Base-by-base conservation (phyloP, 768 basidiomycete genomes). In the Sutorius australiensis region DNA sequence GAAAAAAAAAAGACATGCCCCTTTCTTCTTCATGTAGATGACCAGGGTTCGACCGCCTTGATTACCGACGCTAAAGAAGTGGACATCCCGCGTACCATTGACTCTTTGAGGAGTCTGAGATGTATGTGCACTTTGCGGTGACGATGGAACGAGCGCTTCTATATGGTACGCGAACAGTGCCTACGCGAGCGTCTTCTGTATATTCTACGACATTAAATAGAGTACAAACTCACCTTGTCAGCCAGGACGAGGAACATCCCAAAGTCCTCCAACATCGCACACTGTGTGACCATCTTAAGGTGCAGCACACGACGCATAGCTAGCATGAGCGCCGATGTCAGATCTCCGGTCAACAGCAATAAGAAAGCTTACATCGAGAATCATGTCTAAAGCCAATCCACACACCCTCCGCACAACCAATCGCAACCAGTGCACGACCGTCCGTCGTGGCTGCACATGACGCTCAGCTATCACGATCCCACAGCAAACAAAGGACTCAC, bases 1-100 rank as follows among this genome's bases (percentile, higher is more conserved):
- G 24, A 24, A 24, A 24, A 24, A 21, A 39, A 31, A 49, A 45
- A 14, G 4, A 66, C 80, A 33, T 58, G 83, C 83, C 39, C 90
- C 90, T 73, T 95, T 95, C 71, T 89, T 91, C 78, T 94, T 94
- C 88, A 97, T 95, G 67, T 91, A 95, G 39, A 95, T 84, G 24
- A 98, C 87, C 19, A 99, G 75, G 0, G 95, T 97, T 6, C 95
- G 83, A 12, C 87, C 88, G 45, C 86, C 83, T 17, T 98, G 77
- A 45, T 81, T 86, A 5, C 95, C 95, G 24, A 95, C 92, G 61
- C 88, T 89, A 75, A 99, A 98, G 76, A 95, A 98, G 56, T 92
- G 87, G 10, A 98, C 92, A 57, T 98, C 94, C 66, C 89, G 89
- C 36, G 84, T 89, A 0, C 91, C 89, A 63, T 88, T 92, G 36